These are phyloP conservation scores for Beauveria australis DNA, from an alignment of 2,329 filamentous ascomycete genomes.

Conservation along the genomic window DNA sequence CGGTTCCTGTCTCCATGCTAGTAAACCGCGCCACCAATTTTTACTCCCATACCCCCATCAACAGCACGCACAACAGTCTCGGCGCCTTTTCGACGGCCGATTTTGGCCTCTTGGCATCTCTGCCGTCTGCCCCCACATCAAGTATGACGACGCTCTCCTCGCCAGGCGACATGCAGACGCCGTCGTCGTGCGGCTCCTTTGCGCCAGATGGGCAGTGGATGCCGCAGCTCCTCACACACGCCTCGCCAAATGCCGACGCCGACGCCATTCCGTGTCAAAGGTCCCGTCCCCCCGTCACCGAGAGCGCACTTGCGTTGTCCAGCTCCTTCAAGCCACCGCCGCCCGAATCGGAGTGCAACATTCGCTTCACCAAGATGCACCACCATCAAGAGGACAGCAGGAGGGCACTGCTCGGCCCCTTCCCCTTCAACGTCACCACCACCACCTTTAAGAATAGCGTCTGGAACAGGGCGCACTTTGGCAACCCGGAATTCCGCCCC, in stretches of 20 bases:
- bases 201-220: conserved; percentile 1
- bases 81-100: conserved; percentile 34
- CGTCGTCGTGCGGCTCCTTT: neutral
- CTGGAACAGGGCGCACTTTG: conserved; percentile 59
- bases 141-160: conserved; percentile 27
- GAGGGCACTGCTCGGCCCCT: conserved; percentile 22
- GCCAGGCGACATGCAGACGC: neutral
- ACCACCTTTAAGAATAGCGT: conserved; percentile 58
- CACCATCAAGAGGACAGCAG: conserved; percentile 42
- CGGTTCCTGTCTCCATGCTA: conserved; percentile 30
- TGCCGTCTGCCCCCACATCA: conserved; percentile 17
- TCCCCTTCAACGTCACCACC: conserved; percentile 29
- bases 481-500: conserved; percentile 48
- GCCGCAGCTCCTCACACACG: neutral
- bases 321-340: neutral
- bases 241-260: neutral
- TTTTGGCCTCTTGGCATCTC: conserved; percentile 31
- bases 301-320: neutral
- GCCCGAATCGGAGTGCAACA: conserved; percentile 19
- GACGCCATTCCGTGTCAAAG: neutral
- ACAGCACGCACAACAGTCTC: conserved; percentile 30
- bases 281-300: neutral
- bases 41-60: conserved; percentile 36
- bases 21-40: conserved; percentile 45
- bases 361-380: conserved; percentile 42